Evolutionary conservation across 192 early-diverging fungal species (phyloP).

Genomic region (Rhizoclosmatium globosum): DNA sequence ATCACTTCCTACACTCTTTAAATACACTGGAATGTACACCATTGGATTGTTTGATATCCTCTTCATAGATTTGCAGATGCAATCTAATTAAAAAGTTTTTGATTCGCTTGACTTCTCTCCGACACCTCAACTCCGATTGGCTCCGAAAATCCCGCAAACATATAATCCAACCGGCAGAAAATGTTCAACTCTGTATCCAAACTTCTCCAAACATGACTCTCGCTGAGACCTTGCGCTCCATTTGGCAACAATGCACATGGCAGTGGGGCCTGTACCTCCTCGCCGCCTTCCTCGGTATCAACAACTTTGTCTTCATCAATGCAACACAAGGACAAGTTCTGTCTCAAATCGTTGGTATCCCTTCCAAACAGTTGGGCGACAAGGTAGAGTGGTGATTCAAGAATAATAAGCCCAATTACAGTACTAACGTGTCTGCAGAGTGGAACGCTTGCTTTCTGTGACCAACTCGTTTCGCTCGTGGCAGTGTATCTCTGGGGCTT

Average conservation of each 20-base stretch:
- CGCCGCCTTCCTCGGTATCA: conserved; percentile 46
- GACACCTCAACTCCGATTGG: no score
- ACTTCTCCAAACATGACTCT: no score
- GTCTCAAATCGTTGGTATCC: conserved; percentile 46
- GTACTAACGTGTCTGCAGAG: conserved; percentile 1
- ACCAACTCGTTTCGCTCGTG: conserved; percentile 67
- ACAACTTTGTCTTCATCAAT: conserved; percentile 61
- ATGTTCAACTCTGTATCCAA: no score
- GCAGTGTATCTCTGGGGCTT: conserved; percentile 67
- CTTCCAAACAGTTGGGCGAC: conserved; percentile 43
- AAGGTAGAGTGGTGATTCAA: conserved; percentile 28
- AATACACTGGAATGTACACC: no score
- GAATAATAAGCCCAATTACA: not conserved
- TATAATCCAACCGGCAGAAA: no score
- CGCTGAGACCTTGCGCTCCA: no score
- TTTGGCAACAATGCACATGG: not conserved
- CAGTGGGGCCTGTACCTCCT: conserved; percentile 14
- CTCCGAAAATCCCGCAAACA: no score
- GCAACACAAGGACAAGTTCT: conserved; percentile 54
- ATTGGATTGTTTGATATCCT: no score
- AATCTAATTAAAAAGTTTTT: no score
- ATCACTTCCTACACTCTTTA: no score
- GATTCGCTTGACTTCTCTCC: no score
- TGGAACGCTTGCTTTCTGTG: conserved; percentile 70
- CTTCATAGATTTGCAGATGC: no score